Conservation (phyloP, 1,139 yeast species). For the Kurtzmaniella quercitrusa region DNA sequence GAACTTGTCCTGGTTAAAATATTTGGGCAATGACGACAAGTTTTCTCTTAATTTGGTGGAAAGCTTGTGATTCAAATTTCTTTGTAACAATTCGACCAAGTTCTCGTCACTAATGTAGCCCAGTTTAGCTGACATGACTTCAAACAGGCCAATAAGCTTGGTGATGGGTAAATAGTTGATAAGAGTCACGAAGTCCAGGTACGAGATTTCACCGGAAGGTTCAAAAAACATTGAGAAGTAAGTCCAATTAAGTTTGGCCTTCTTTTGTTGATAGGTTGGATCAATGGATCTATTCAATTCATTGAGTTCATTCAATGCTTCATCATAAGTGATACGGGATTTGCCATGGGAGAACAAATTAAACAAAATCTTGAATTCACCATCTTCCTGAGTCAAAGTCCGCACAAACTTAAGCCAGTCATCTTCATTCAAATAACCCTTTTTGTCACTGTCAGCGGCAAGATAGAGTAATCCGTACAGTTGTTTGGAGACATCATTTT, state of each 20-base stretch:
- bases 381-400: conserved; percentile 52
- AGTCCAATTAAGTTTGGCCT: conserved; percentile 42
- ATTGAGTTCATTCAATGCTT: conserved; percentile 37
- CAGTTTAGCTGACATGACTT: conserved; percentile 32
- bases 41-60: conserved; percentile 35
- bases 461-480: conserved; percentile 52
- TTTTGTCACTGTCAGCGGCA: conserved; percentile 58
- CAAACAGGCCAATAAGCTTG: conserved; percentile 44
- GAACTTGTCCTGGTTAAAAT: conserved; percentile 31
- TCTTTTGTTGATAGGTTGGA: conserved; percentile 40
- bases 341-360: conserved; percentile 42
- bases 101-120: conserved; percentile 32
- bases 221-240: conserved; percentile 41
- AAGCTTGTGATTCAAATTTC: conserved; percentile 42
- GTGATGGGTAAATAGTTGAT: conserved; percentile 45
- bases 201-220: conserved; percentile 37
- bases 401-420: conserved; percentile 62
- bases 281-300: conserved; percentile 40
- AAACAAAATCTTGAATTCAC: conserved; percentile 54
- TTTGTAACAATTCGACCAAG: conserved; percentile 30
- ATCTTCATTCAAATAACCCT: conserved; percentile 55
- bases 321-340: conserved; percentile 28
- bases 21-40: conserved; percentile 34
- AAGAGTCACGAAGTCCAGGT: conserved; percentile 39
- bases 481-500: conserved; percentile 37